A percentile compares a stretch with the other conserved stretches of the same genome.
phyloP scores from a whole-genome alignment of 2,329 filamentous ascomycete genomes.

The Cytospora leucostoma region DNA sequence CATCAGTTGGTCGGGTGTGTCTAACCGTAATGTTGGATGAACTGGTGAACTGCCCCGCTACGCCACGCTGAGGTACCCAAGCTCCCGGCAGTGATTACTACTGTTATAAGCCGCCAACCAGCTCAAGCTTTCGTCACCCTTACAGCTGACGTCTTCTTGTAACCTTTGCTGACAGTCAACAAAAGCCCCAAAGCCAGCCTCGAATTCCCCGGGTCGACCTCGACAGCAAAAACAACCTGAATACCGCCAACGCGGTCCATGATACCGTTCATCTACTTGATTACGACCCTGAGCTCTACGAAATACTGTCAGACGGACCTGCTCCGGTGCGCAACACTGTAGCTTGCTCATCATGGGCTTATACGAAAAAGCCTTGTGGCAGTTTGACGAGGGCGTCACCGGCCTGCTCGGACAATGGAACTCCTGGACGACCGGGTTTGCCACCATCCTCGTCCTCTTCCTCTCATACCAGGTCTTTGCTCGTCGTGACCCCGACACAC shows the following conservation, averaged over 20 bases:
- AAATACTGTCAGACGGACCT: too few species aligned
- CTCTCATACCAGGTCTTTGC: constrained; percentile 71
- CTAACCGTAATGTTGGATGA: too few species aligned
- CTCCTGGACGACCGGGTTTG: constrained; percentile 72
- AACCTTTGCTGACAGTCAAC: constrained; percentile 14
- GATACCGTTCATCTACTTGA: not conserved
- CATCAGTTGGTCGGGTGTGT: constrained; percentile 9
- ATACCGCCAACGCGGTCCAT: not conserved
- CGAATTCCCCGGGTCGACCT: not conserved
- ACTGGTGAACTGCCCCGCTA: not conserved
- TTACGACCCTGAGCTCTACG: not conserved
- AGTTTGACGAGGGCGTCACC: constrained; percentile 71
- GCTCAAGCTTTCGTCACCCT: not conserved
- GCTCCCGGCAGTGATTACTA: not conserved
- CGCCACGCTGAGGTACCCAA: not conserved
- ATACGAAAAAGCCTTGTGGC: constrained; percentile 60
- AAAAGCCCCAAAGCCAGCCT: not conserved
- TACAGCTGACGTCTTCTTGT: constrained; percentile 7
- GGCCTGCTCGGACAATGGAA: constrained; percentile 79
- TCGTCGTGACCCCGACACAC: constrained; percentile 80
- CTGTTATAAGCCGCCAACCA: not conserved
- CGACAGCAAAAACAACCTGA: not conserved
- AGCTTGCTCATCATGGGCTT: constrained; percentile 23
- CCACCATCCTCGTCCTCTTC: constrained; percentile 65
- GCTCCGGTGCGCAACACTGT: not conserved